Evolutionary conservation across 139 green algal species (phyloP), one percentile per base, ranked within the genome.

Genomic region (Gonium pectorale): DNA sequence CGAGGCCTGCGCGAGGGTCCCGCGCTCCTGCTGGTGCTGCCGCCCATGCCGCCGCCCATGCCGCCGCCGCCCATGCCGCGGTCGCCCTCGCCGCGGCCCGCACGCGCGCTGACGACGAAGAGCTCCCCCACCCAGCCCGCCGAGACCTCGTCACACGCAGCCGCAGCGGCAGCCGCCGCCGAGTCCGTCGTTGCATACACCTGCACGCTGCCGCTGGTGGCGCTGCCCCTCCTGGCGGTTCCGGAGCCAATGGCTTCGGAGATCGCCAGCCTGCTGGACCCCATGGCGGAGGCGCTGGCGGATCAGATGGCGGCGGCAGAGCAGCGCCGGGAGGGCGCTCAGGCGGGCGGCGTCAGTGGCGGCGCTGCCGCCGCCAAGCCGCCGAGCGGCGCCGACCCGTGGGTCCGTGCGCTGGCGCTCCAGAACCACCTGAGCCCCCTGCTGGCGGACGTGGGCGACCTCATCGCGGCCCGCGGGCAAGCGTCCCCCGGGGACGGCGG

Each of bases 161-260:
- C 67, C 41, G 22, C 43, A 40, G 40, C 67, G 7, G 26, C 3
- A 29, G 21, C 40, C 67, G 26, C 41, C 40, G 24, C 40, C 41
- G 33, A 2, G 13, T 33, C 8, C 66, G 21, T 27, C 33, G 33
- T 26, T 31, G 2, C 3, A 46, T 13, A 21, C 37, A 33, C 29
- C 6, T 37, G 3, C 31, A 19, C 29, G 46, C 67, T 26, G 41
- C 7, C 21, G 7, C 38, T 22, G 35, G 38, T 29, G n/a, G n/a
- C 24, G 2, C 60, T 62, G 68, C 68, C 68, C 27, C 43, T 77
- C 29, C 44, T 77, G 41, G 68, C 26, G 68, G 68, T 60, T 77
- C 68, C 68, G 68, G 68, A 77, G 68, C 41, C 41, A 3, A 43
- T 77, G 41, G 68, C 68, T 7, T 41, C 68, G 24, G 68, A 77